Conservation (phyloP, 441 rosid species). For the Populus hybrid region DNA sequence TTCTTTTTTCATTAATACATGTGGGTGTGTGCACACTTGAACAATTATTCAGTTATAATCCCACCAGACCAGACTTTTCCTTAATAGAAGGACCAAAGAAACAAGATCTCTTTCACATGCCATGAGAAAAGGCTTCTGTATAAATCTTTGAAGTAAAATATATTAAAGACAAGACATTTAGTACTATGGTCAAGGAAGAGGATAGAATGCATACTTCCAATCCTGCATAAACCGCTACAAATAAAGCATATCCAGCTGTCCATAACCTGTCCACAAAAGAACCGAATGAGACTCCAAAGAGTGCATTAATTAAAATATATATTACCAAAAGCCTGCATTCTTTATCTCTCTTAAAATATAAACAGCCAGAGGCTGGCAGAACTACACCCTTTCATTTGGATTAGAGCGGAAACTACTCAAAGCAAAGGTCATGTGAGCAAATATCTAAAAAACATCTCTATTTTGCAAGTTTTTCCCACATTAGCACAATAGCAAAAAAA, state of each 20-base stretch:
- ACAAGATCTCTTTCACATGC: no score
- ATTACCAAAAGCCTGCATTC: not conserved
- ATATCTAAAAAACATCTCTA: not conserved
- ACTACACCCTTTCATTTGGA: not conserved
- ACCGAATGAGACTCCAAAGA: not conserved
- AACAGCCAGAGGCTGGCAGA: not conserved
- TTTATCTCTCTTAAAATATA: not conserved
- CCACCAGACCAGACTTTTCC: not conserved
- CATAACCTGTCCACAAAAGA: conserved; percentile 57
- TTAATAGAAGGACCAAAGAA: no score
- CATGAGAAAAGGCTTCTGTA: no score
- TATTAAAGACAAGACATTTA: not conserved
- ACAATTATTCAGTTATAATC: not conserved
- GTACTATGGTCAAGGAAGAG: conserved; percentile 1
- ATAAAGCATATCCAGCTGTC: conserved; percentile 89
- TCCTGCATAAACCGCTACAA: conserved; percentile 88
- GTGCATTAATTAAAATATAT: not conserved
- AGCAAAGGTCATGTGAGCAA: not conserved
- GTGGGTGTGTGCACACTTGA: not conserved
- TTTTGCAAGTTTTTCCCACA: no score
- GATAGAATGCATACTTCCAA: conserved; percentile 58
- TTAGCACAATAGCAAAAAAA: not conserved
- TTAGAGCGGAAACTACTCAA: not conserved
- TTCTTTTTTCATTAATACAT: no score
- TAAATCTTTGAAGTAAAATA: no score